Conservation (phyloP, 768 basidiomycete genomes). For the Lactarius pseudohatsudake region DNA sequence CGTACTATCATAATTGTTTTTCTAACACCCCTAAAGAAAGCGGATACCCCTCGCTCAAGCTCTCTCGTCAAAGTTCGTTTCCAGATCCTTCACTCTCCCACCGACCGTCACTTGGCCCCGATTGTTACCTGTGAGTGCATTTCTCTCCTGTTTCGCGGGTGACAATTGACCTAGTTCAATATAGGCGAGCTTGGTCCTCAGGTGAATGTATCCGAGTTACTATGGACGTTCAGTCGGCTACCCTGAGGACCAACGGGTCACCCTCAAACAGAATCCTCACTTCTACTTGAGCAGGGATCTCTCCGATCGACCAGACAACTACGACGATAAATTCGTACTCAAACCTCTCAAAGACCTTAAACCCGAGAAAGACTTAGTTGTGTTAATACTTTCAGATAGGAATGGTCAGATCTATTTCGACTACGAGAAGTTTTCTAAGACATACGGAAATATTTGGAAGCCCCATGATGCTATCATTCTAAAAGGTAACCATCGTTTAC, state of each 20-base stretch:
- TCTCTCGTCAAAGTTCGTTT: conserved; percentile 24
- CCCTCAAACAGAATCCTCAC: conserved; percentile 26
- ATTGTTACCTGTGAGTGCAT: conserved; percentile 19
- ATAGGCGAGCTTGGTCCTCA: conserved; percentile 23
- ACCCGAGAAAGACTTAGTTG: conserved; percentile 20
- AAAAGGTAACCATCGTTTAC: conserved; percentile 13
- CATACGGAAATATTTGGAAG: conserved; percentile 26
- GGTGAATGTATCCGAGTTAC: conserved; percentile 22
- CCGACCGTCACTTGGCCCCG: conserved; percentile 19
- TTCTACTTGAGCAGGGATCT: conserved; percentile 24
- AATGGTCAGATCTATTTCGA: conserved; percentile 27
- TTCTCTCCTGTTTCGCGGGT: not conserved
- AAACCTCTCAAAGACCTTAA: conserved; percentile 23
- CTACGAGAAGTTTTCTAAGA: conserved; percentile 23
- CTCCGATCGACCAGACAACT: conserved; percentile 16
- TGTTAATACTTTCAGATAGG: conserved; percentile 21
- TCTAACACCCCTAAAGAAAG: conserved; percentile 11
- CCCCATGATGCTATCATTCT: conserved; percentile 19
- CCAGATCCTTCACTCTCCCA: conserved; percentile 22
- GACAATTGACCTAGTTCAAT: not conserved
- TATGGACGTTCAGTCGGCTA: conserved; percentile 25
- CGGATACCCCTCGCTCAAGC: conserved; percentile 5
- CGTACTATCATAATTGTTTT: not conserved
- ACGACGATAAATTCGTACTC: conserved; percentile 19
- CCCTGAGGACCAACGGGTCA: conserved; percentile 25